A percentile compares a stretch with the other conserved stretches of the same genome.
Conservation (phyloP, 768 basidiomycete genomes). For the Kwoniella sp. region DNA sequence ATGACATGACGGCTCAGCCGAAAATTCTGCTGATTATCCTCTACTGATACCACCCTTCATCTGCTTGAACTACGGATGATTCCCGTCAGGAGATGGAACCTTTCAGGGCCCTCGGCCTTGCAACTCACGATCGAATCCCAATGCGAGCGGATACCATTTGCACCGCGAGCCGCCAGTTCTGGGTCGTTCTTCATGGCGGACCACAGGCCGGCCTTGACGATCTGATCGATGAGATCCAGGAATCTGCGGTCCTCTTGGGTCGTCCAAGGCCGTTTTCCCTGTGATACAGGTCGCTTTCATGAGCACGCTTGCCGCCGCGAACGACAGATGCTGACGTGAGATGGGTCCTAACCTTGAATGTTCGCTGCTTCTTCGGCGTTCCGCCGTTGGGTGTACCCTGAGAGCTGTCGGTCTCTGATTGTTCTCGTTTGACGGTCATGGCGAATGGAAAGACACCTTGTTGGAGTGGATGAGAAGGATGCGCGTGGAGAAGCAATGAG, state of each 20-base stretch:
- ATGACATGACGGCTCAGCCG: too few species aligned
- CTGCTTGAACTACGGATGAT: too few species aligned
- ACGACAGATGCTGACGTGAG: not conserved
- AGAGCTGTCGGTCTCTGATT: not conserved
- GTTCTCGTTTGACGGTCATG: conserved; percentile 3
- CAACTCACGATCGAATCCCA: conserved; percentile 12
- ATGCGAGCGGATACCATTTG: conserved; percentile 3
- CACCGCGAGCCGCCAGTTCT: conserved; percentile 1
- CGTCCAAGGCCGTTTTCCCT: conserved; percentile 7
- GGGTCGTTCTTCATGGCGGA: conserved; percentile 9
- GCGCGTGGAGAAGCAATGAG: too few species aligned
- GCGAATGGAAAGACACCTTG: too few species aligned
- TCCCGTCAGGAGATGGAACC: too few species aligned
- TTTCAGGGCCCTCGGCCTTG: too few species aligned
- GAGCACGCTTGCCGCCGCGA: not conserved
- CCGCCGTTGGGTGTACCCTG: not conserved
- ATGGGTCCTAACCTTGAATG: not conserved
- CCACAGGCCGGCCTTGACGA: conserved; percentile 11
- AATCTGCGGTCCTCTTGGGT: conserved; percentile 4
- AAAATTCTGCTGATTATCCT: too few species aligned
- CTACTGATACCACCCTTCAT: too few species aligned
- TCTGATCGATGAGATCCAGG: conserved; percentile 2
- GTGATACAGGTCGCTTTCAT: too few species aligned
- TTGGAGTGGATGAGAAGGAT: too few species aligned
- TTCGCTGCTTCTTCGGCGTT: not conserved